Conservation (phyloP, 441 rosid species). For the Brassica hybrid region DNA sequence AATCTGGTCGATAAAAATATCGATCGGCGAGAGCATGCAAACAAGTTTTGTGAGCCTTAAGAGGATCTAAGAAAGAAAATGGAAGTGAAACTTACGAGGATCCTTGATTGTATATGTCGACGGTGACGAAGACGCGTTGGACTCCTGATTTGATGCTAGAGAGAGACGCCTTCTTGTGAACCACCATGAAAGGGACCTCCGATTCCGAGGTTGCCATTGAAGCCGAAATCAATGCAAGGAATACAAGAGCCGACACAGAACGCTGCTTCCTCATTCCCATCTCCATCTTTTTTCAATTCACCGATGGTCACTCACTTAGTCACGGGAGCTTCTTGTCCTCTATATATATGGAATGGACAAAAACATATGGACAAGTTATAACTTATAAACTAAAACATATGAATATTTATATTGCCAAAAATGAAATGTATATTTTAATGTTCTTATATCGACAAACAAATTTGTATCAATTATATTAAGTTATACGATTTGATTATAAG, state of each 20-base stretch:
- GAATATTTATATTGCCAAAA: not conserved
- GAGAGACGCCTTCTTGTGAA: slow-evolving; percentile 85
- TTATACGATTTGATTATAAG: not conserved
- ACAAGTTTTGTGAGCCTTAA: not conserved
- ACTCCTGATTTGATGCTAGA: slow-evolving; percentile 69
- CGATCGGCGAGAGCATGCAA: slow-evolving; percentile 13
- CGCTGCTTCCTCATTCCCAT: slow-evolving; percentile 30
- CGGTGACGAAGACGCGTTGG: slow-evolving; percentile 75
- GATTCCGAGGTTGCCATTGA: slow-evolving; percentile 57
- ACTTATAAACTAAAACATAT: not conserved
- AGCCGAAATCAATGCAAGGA: slow-evolving; percentile 53
- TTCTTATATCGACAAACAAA: not conserved
- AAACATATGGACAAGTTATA: not conserved
- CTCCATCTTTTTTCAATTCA: slow-evolving; percentile 1
- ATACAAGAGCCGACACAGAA: slow-evolving; percentile 42
- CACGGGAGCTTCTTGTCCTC: not conserved
- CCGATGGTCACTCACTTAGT: slow-evolving; percentile 13
- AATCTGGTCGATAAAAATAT: not conserved
- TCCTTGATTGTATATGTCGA: slow-evolving; percentile 85
- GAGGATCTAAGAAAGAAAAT: slow-evolving; percentile 3
- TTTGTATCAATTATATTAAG: not conserved
- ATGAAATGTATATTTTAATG: not conserved
- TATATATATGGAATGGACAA: not conserved
- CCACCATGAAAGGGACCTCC: slow-evolving; percentile 82
- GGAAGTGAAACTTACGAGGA: slow-evolving; percentile 56